These are phyloP conservation scores for Coemansia sp. DNA, from an alignment of 192 early-diverging fungal species.

Conservation along the genomic window DNA sequence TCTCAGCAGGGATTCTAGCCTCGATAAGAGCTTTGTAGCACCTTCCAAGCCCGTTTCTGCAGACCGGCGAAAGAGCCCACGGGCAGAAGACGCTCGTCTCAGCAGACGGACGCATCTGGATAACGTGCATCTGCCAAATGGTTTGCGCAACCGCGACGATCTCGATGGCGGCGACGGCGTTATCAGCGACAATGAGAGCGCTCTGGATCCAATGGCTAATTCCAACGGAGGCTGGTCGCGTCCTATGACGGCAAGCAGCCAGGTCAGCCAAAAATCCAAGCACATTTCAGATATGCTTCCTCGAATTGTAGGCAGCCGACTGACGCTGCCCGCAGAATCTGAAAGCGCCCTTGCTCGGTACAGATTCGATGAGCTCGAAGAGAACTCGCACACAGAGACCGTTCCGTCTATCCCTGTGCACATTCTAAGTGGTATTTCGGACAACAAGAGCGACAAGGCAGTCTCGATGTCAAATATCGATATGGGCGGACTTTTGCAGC, in stretches of 20 bases:
- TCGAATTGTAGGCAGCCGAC: conserved; percentile 43
- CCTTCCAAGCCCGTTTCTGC: conserved; percentile 1
- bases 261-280: conserved; percentile 21
- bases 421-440: neutral
- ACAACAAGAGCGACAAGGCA: neutral
- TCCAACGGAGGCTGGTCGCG: conserved; percentile 30
- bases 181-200: neutral
- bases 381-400: conserved; percentile 5
- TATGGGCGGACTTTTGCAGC: neutral
- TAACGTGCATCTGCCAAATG: conserved; percentile 36
- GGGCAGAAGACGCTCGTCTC: conserved; percentile 1
- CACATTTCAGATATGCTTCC: conserved; percentile 50
- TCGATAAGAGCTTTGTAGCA: conserved; percentile 15
- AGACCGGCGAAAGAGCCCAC: neutral
- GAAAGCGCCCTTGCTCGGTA: conserved; percentile 37
- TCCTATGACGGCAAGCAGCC: conserved; percentile 35
- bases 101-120: conserved; percentile 43
- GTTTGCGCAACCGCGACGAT: conserved; percentile 41
- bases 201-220: neutral
- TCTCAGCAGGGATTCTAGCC: conserved; percentile 29
- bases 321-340: conserved; percentile 39
- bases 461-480: neutral
- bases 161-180: neutral
- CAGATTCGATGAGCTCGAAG: conserved; percentile 43
- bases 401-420: conserved; percentile 1